Base-by-base conservation (phyloP, 495 filamentous ascomycete species). In the Hypoxylon fuscum region DNA sequence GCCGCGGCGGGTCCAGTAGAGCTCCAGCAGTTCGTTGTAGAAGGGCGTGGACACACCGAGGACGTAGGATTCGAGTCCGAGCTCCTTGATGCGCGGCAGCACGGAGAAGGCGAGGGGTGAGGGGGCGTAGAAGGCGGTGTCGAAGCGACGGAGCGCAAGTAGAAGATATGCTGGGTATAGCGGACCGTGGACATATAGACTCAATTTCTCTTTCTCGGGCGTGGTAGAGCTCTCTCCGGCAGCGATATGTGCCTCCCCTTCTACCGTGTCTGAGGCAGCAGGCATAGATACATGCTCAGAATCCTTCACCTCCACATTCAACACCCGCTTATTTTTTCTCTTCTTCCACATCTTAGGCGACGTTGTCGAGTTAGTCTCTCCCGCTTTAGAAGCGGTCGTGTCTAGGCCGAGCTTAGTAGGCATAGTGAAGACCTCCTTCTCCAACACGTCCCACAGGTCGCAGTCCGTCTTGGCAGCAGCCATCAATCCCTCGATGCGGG, bases 11-110 rank as follows among this genome's bases (percentile, higher is more conserved):
- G 72, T 73, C 87, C 90, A 93, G 55, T 85, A 75, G 29, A 89
- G 81, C 20, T 76, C 65, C 17, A 93, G 77, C 31, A 93, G 74
- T 42, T 89, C 84, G 70, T 94, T 91, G 73, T 91, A 96, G 32
- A 96, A 84, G 0, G 78, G 74, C 1, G 88, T 88, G 22, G 85
- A 89, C 17, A 84, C 85, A 20, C 90, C 92, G 0, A 96, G 81
- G 11, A 92, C 81, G 48, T 88, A 87, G 10, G 90, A 90, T 20
- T 83, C 76, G 1, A 85, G 77, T 5, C 91, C 91, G 1, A 92
- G 81, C 14, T 82, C 78, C 67, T 90, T 91, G 72, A 96, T 82
- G 0, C 81, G 82, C 1, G 90, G 84, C 0, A 93, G 79, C 35
- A 96, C 74, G 51, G 81, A 78, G 18, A 87, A 74, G 11, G 83